A percentile compares a stretch with the other conserved stretches of the same genome.
phyloP scores from a whole-genome alignment of 2,329 filamentous ascomycete genomes.

The Diatrype stigma region DNA sequence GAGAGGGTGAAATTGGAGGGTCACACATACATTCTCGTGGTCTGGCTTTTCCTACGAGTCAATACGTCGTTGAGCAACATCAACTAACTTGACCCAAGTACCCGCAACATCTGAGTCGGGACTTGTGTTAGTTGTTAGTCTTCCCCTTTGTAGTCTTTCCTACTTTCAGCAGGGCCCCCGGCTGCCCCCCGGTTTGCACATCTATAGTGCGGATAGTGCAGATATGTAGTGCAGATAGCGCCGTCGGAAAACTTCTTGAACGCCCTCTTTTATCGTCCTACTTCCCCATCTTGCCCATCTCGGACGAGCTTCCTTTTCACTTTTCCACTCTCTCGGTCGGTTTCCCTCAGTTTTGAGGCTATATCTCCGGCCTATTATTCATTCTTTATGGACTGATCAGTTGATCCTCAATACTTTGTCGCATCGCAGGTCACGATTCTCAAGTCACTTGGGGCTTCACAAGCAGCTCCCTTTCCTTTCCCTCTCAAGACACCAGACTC shows the following conservation, averaged over 20 bases:
- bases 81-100: background rate
- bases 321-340: background rate
- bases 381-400: background rate
- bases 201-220: background rate
- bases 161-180: too few species aligned
- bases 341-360: background rate
- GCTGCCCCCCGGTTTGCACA: background rate
- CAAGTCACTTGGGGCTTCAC: background rate
- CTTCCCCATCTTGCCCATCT: background rate
- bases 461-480: conserved; percentile 17
- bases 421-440: background rate
- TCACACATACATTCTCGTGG: conserved; percentile 3
- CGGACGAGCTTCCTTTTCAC: background rate
- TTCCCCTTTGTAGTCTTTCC: too few species aligned
- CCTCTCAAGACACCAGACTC: conserved; percentile 9
- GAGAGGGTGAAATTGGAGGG: background rate
- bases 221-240: too few species aligned
- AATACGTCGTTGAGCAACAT: background rate
- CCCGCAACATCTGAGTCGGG: background rate
- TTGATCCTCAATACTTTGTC: background rate
- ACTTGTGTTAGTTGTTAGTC: too few species aligned
- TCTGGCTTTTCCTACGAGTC: background rate
- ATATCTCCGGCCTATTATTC: background rate
- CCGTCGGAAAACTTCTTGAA: background rate
- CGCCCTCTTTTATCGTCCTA: background rate